Evolutionary conservation across 495 filamentous ascomycete species (phyloP), one percentile per base, ranked within the genome.

Genomic region (Talaromyces thailandensis): DNA sequence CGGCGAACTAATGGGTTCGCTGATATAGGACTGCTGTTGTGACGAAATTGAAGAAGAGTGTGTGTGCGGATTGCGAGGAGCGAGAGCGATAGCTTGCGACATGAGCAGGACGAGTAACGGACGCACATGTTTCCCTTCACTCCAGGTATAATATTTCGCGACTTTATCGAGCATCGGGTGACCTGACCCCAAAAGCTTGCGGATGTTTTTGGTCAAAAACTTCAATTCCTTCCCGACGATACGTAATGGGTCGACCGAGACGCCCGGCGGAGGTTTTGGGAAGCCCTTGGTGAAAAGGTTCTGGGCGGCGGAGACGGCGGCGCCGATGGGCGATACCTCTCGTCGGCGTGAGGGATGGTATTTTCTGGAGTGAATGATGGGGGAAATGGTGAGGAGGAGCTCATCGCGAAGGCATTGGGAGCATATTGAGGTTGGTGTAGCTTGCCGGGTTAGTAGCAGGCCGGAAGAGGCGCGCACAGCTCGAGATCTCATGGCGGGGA

Each of bases 71-170:
- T 74, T 75, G 72, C 89, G 93, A 37, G 93, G 89, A 61, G 88
- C 85, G 65, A 88, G 75, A 18, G 90, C 86, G 2, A 92, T 96
- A 0, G 94, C 94, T 68, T 91, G 85, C 43, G 93, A 93, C 94
- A 98, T 97, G 61, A 98, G 85, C 56, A 98, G 82, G 28, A 98
- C 90, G 57, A 98, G 85, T 70, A 97, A 82, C 3, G 94, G 94
- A 64, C 94, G 89, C 65, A 98, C 88, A 72, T 97, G 95, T 74
- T 98, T 98, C 58, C 94, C 94, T 74, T 97, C 92, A 58, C 88
- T 88, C 66, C 90, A 87, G n/a, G 94, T 96, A 70, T 98, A 98
- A 80, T 98, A 98, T 72, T 98, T 98, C 29, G 95, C 91, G 16
- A 95, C 92, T 57, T 88, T 93, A 69, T 98, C 95, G 45, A 98